A percentile compares a stretch with the other conserved stretches of the same genome.
These are phyloP conservation scores for Globisporangium parvum DNA, from an alignment of 352 stramenopile species.

Conservation along the genomic window DNA sequence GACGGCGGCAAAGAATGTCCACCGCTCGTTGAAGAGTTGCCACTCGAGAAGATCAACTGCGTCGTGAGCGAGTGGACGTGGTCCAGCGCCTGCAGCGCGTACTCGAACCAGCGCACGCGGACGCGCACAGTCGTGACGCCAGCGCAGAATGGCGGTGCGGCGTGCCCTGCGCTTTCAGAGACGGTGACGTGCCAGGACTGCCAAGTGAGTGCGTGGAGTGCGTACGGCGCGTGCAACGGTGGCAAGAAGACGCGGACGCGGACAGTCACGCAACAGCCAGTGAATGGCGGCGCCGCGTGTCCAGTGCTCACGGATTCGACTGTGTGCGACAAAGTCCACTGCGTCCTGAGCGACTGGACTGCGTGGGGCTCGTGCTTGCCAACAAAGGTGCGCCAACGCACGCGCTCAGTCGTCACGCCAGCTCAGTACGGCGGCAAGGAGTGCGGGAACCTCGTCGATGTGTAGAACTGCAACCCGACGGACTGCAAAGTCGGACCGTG, in stretches of 20 bases:
- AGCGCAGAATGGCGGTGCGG: constrained; percentile 16
- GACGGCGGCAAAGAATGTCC: constrained; percentile 15
- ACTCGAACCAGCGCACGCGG: constrained; percentile 17
- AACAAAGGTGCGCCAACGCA: constrained; percentile 30
- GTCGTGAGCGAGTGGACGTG: constrained; percentile 17
- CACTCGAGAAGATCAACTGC: constrained; percentile 23
- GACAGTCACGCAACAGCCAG: constrained; percentile 34
- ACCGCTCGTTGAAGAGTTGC: constrained; percentile 10
- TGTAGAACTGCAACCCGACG: constrained; percentile 57
- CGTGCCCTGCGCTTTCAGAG: constrained; percentile 2
- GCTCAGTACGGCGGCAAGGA: constrained; percentile 38
- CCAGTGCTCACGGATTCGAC: constrained; percentile 29
- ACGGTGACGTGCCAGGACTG: constrained; percentile 14
- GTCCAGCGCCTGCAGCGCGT: constrained; percentile 21
- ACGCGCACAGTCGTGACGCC: constrained; percentile 16
- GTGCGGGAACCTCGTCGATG: constrained; percentile 35
- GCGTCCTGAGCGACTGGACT: constrained; percentile 46
- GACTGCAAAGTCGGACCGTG: constrained; percentile 55
- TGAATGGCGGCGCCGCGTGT: constrained; percentile 42
- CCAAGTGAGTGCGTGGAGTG: constrained; percentile 16
- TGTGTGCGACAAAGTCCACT: constrained; percentile 42
- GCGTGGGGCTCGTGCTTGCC: constrained; percentile 31
- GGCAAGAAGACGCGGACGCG: constrained; percentile 37
- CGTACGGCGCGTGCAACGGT: constrained; percentile 8
- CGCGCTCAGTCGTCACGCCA: constrained; percentile 31